phyloP scores from a whole-genome alignment of 192 early-diverging fungal genomes.

The Podila minutissima region DNA sequence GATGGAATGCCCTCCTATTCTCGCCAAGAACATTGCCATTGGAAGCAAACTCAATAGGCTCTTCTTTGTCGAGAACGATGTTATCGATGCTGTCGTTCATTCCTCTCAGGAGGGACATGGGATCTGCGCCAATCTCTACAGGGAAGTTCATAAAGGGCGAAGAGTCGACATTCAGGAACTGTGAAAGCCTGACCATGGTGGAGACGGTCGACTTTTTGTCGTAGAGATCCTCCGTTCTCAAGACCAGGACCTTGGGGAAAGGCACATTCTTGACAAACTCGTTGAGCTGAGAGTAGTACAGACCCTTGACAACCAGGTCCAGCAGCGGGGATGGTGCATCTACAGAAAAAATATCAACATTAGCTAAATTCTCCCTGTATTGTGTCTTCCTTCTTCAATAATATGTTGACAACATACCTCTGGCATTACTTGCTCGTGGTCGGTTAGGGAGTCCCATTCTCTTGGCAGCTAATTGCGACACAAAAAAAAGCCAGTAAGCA shows the following conservation, averaged over 20 bases:
- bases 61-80: too few species aligned
- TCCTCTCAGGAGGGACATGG: conserved; percentile 33
- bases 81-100: too few species aligned
- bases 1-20: conserved; percentile 13
- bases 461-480: conserved; percentile 27
- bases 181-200: conserved; percentile 40
- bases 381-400: too few species aligned
- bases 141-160: conserved; percentile 48
- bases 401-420: conserved; percentile 13
- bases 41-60: too few species aligned
- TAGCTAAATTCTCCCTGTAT: too few species aligned
- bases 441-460: conserved; percentile 51
- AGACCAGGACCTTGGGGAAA: conserved; percentile 46
- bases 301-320: conserved; percentile 45
- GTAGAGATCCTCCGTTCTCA: conserved; percentile 47
- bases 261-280: conserved; percentile 51
- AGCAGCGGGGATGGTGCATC: conserved; percentile 34
- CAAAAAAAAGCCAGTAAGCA: not conserved
- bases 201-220: conserved; percentile 46
- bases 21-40: too few species aligned
- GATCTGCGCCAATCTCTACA: conserved; percentile 45
- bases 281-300: conserved; percentile 48
- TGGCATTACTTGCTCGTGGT: conserved; percentile 35
- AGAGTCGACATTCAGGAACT: conserved; percentile 45
- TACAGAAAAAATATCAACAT: not conserved